A percentile compares a stretch with the other conserved stretches of the same genome.
Conservation (phyloP, 2,329 filamentous ascomycete species). For the Diaporthe eres region DNA sequence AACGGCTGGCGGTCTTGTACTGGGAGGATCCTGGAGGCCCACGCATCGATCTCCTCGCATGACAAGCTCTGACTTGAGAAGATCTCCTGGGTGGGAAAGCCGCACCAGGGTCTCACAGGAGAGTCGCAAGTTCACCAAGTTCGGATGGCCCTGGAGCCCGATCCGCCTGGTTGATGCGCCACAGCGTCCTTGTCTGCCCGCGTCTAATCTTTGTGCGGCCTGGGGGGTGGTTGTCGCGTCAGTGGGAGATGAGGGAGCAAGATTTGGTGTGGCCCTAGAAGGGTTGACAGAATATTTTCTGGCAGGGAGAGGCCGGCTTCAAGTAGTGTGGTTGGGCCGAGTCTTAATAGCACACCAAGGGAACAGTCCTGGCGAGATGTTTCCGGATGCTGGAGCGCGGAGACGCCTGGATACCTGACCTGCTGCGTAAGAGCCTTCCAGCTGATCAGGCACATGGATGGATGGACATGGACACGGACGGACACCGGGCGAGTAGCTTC, state of each 20-base stretch:
- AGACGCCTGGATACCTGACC: slow-evolving; percentile 39
- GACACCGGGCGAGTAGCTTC: slow-evolving; percentile 34
- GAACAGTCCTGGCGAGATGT: slow-evolving; percentile 39
- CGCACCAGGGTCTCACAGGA: slow-evolving; percentile 57
- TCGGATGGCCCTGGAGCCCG: slow-evolving; percentile 38
- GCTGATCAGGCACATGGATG: slow-evolving; percentile 40
- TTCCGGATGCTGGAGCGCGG: slow-evolving; percentile 37
- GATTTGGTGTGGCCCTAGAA: slow-evolving; percentile 40
- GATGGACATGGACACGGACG: slow-evolving; percentile 36
- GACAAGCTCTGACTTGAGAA: slow-evolving; percentile 42
- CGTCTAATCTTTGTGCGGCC: slow-evolving; percentile 39
- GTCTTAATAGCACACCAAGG: slow-evolving; percentile 37
- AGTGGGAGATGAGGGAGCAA: slow-evolving; percentile 38
- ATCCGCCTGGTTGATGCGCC: slow-evolving; percentile 39
- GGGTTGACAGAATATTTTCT: slow-evolving; percentile 39
- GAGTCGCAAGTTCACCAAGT: slow-evolving; percentile 42
- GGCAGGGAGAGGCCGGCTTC: slow-evolving; percentile 43
- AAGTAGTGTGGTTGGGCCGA: slow-evolving; percentile 41
- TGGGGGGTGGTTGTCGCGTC: slow-evolving; percentile 35
- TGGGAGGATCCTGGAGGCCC: slow-evolving; percentile 47
- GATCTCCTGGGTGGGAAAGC: slow-evolving; percentile 53
- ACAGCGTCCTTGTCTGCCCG: slow-evolving; percentile 39
- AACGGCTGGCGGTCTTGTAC: slow-evolving; percentile 44
- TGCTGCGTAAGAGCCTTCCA: slow-evolving; percentile 35
- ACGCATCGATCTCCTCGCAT: slow-evolving; percentile 43